phyloP scores from a whole-genome alignment of 306 rosid genomes.

The Albizia julibrissin region DNA sequence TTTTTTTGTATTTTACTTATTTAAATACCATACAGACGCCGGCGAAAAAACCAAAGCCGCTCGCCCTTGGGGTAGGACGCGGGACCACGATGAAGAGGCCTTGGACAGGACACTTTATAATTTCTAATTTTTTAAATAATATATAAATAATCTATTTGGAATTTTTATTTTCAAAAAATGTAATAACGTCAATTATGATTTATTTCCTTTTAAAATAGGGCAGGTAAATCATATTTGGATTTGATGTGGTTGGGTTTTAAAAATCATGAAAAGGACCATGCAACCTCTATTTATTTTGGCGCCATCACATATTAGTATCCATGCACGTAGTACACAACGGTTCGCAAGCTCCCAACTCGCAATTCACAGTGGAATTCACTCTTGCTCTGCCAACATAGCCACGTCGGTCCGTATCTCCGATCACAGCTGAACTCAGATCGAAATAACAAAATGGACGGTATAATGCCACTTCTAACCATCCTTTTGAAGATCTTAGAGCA shows the following conservation, averaged over 20 bases:
- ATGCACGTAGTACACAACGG: neutral
- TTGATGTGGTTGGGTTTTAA: too few species aligned
- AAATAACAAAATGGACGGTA: slow-evolving; percentile 45
- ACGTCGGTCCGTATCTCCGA: neutral
- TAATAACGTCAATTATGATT: too few species aligned
- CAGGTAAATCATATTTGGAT: too few species aligned
- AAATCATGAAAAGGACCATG: too few species aligned
- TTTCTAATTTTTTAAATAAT: too few species aligned
- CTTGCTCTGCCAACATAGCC: neutral
- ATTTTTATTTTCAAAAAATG: too few species aligned
- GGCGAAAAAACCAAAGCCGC: neutral
- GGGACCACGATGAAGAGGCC: too few species aligned
- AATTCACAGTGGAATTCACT: neutral
- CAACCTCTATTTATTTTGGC: neutral
- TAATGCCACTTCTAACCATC: neutral
- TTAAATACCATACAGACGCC: neutral
- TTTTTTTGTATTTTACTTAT: neutral
- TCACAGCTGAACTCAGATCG: neutral
- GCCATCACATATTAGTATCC: neutral
- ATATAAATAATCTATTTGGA: too few species aligned
- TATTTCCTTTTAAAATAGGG: too few species aligned
- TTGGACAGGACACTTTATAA: too few species aligned
- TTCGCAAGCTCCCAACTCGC: neutral
- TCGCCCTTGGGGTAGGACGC: too few species aligned
- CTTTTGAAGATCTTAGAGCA: neutral